phyloP scores from a whole-genome alignment of 2,329 filamentous ascomycete species.

The Pseudogymnoascus sp. region DNA sequence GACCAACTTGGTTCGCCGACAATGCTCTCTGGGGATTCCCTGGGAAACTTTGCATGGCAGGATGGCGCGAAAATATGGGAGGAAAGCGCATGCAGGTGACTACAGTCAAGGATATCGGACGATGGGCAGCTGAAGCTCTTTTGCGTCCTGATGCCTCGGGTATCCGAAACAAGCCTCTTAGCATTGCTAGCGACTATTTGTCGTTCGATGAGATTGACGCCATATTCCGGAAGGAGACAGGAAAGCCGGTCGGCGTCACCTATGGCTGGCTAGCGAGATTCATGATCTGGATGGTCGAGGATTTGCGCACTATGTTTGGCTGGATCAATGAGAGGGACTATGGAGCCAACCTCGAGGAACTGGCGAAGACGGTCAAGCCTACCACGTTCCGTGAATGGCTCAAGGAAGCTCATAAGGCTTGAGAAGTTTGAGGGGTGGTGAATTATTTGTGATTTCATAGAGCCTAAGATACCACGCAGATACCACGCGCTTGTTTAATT shows the following conservation, averaged over 20 bases:
- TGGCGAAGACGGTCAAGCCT: constrained; percentile 26
- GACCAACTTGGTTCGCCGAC: constrained; percentile 50
- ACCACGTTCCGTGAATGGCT: constrained; percentile 3
- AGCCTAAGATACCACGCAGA: neutral
- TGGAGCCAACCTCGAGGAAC: constrained; percentile 28
- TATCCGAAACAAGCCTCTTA: constrained; percentile 29
- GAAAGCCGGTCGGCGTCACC: constrained; percentile 24
- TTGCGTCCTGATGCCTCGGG: constrained; percentile 31
- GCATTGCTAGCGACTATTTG: constrained; percentile 39
- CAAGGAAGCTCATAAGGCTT: neutral
- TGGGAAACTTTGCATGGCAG: constrained; percentile 24
- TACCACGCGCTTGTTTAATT: neutral
- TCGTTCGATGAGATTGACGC: constrained; percentile 28
- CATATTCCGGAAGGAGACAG: constrained; percentile 26
- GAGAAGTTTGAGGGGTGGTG: neutral
- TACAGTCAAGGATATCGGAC: constrained; percentile 37
- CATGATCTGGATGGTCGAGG: constrained; percentile 21
- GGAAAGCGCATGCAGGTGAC: constrained; percentile 35
- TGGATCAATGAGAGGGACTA: constrained; percentile 26
- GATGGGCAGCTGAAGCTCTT: constrained; percentile 39
- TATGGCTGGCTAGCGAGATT: constrained; percentile 21
- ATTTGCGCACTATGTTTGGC: constrained; percentile 25
- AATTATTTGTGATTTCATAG: neutral
- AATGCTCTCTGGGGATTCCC: constrained; percentile 26
- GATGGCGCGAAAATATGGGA: constrained; percentile 25